Base-by-base conservation (phyloP, 305 asterid species). In the Ruellia speciosa region DNA sequence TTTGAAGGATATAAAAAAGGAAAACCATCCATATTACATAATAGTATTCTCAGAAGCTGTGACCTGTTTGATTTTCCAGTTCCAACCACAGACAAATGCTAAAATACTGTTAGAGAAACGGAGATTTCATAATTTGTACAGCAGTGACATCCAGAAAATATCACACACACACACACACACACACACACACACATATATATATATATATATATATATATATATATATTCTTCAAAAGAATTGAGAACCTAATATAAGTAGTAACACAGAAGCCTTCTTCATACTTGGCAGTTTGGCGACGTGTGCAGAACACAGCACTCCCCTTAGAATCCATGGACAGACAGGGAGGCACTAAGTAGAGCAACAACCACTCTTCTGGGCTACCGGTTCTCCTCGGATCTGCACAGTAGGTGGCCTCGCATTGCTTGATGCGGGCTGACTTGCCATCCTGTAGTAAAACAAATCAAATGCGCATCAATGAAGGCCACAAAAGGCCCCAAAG, bases 381-480 rank as follows among this genome's bases (percentile, higher is more conserved):
- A 86, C 83, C 6, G 94, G 94, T 56, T 86, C 88, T 20, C 94
- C 94, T 18, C 82, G 75, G 46, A 86, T 79, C 81, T 86, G 90
- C 69, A 86, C 94, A 0, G 88, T 76, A 16, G 93, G 86, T 15
- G 94, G 86, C 73, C 75, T 81, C 13, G 90, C 76, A 54, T 70
- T 81, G 78, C 62, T 81, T 45, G 73, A 71, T 54, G 84, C 51
- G 33, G 94, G 95, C 73, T 78, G 94, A 68, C 76, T 84, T 0
- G 95, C 94, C 95, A 86, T 86, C 82, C 94, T 86, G 77, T 58
- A 65, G 39, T 39, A 28, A 17, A 20, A 9, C 10, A n/a, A 40
- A n/a, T 0, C 15, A 16, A 16, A 12, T 33, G 31, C 10, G 6
- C 2, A 18, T 24, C 40, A 24, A n/a, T 15, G 9, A 3, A 53